A percentile compares a stretch with the other conserved stretches of the same genome.
phyloP scores from a whole-genome alignment of 441 rosid species.

The Populus hybrid region DNA sequence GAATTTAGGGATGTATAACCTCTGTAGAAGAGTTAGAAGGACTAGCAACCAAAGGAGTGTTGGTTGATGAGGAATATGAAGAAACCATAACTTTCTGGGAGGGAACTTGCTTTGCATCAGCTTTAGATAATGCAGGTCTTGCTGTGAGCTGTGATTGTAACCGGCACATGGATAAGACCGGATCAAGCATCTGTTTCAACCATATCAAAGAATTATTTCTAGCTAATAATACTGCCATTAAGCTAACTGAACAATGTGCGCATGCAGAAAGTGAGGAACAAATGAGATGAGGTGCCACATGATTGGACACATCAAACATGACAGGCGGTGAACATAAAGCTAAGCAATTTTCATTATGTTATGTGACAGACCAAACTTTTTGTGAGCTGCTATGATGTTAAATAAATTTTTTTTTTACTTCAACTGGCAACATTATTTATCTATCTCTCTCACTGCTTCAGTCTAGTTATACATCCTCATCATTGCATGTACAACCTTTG shows the following conservation, averaged over 20 bases:
- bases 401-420: neutral
- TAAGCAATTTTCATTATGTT: neutral
- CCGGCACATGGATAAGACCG: conserved; percentile 36
- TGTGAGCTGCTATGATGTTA: neutral
- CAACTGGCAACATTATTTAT: neutral
- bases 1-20: conserved; percentile 13
- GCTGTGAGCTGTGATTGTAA: conserved; percentile 30
- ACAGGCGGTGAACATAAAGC: neutral
- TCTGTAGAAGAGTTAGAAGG: conserved; percentile 23
- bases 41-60: conserved; percentile 16
- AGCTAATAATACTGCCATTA: neutral
- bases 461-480: neutral
- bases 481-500: neutral
- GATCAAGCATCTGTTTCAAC: conserved; percentile 45
- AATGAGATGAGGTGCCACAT: neutral
- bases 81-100: conserved; percentile 34
- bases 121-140: conserved; percentile 21
- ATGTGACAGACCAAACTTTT: neutral
- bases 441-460: neutral
- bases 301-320: neutral
- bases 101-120: conserved; percentile 21
- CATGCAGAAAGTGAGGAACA: neutral
- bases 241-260: neutral
- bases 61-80: conserved; percentile 26
- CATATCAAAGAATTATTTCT: conserved; percentile 6